Base-by-base conservation (phyloP, 768 basidiomycete species). In the Coprinopsis cinerea region DNA sequence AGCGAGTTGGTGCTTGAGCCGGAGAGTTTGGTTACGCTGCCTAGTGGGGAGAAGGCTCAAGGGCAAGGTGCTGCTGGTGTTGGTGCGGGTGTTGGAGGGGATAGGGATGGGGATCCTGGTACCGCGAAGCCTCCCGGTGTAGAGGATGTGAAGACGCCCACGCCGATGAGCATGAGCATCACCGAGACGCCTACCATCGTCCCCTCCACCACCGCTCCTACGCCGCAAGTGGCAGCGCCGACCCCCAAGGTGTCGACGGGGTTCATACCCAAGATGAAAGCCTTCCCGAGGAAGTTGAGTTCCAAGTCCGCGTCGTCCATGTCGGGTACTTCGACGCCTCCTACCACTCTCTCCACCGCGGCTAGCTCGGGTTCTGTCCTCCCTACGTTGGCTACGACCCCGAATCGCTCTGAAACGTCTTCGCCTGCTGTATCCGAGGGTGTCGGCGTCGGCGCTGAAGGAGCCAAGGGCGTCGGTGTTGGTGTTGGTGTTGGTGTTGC, bases 191-290 rank as follows among this genome's bases (percentile, higher is more conserved):
- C 35, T 53, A 57, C 18, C 41, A 56, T 4, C 54, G 61, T 1
- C 54, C 53, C 26, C 57, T 59, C 14, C 23, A 53, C 62, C 2
- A 61, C 18, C 18, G 41, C 17, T 62, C 15, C 59, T 0, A 49
- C 56, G n/a, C n/a, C n/a, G n/a, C n/a, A n/a, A n/a, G n/a, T 5
- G 57, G 48, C 18, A 24, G 44, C n/a, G 49, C 45, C 28, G 0
- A 59, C 61, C 0, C 57, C 61, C 7, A 59, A 51, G 27, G 52
- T 56, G 9, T 48, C 55, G 1, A 20, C 41, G 9, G 57, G 56
- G 1, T 59, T 64, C 43, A 51, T 51, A 3, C 57, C 55, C 15
- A 58, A 55, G 49, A 60, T 62, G 57, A 60, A 57, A 46, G n/a
- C n/a, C n/a, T 59, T 61, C 48, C 52, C 58, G 2, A 45, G 53